Base-by-base conservation (phyloP, 2,329 filamentous ascomycete species). In the Bisporella sp. region DNA sequence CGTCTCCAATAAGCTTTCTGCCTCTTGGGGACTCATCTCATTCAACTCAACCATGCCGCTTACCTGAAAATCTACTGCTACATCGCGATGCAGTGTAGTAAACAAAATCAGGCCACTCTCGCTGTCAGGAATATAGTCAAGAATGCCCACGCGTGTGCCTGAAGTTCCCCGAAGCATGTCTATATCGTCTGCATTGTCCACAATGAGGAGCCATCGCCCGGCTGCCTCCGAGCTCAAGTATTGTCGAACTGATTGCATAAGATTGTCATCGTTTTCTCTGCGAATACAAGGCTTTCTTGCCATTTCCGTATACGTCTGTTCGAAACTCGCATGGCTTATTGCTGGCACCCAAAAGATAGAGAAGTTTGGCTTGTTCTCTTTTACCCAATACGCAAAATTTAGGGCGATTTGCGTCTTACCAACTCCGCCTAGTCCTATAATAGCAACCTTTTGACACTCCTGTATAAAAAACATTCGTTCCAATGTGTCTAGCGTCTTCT, bases 111-210 rank as follows among this genome's bases (percentile, higher is more conserved):
- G 11, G 6, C 53, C 53, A 31, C 37, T 39, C 5, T n/a, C 29
- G 35, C 51, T 51, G 30, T 30, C 29, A 6, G 53, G 53, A 8
- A 50, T 40, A 44, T 47, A 55, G 41, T 42, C 41, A 8, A 29
- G 3, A 8, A 42, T 21, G 8, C 41, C 41, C 21, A 21, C 21
- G 3, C 29, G 12, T 2, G 41, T n/a, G 8, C 2, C 9, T 42
- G 12, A 8, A 29, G 9, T 42, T 42, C 41, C 41, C 12, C 12
- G 13, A 8, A 69, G 46, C 2, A 71, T 48, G 1, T 64, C 50
- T 2, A 44, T 37, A 46, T 74, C 68, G 46, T 75, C 70, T 8
- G 68, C 69, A 47, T 73, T 75, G 48, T 75, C 71, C 12, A 75
- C 46, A 33, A 75, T 57, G 35, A 74, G 47, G 1, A 75, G 57